Evolutionary conservation across 495 filamentous ascomycete genomes (phyloP), one percentile per base, ranked within the genome.

Genomic region (Podospora pseudopauciseta): DNA sequence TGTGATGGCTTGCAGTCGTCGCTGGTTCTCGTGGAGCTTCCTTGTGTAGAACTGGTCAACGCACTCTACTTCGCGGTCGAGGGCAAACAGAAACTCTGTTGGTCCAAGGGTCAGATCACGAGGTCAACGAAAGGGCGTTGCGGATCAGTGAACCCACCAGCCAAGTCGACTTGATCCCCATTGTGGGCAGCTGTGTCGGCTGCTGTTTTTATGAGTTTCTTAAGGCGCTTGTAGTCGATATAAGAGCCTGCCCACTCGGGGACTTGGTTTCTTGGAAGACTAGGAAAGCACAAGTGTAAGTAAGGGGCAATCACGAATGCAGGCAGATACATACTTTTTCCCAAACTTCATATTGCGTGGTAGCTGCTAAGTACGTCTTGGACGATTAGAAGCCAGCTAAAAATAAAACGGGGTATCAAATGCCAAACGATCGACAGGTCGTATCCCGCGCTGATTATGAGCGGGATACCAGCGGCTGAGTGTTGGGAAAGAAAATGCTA

Each of bases 21-120:
- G 90, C 15, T 90, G 85, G 55, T 87, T 87, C 67, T 99, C 94
- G 53, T 86, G 86, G 72, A 91, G 91, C 74, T 97, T 97, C 75
- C 94, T 95, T 80, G 96, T 97, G 81, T 97, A 97, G 80, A 98
- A 98, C 20, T 86, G 83, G 76, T 97, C 92, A 72, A 99, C 94
- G 75, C 94, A 89, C 79, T 98, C 95, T 73, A 99, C 88, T 78
- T 99, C 97, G 68, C 95, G 91, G 79, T 98, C 95, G 71, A 98
- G 89, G 63, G 89, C 88, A 76, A 91, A 97, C 82, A 96, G 94
- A 83, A 99, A 97, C 74, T 90, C 95, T 97, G 80, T 58, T 70
- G 66, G 53, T 2, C 23, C 13, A 5, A 65, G 39, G 67, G 71
- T 66, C 71, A 70, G 70, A 11, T 58, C n/a, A 73, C 61, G 60